Evolutionary conservation across 306 rosid species (phyloP).

Genomic region (Cicer bijugum): DNA sequence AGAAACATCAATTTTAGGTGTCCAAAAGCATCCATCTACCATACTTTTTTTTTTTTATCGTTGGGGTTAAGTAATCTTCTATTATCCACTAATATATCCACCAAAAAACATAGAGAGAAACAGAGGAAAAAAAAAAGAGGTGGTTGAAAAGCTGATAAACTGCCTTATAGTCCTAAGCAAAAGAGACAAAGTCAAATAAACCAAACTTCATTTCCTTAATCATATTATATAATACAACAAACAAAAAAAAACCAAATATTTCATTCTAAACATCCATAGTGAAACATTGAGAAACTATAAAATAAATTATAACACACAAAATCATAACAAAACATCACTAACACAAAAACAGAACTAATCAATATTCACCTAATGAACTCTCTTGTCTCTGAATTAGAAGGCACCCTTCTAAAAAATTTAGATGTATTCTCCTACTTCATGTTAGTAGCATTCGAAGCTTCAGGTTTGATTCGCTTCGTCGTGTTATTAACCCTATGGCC

Average conservation of each 20-base stretch:
- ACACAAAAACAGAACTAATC: not conserved
- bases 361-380: slow-evolving; percentile 53
- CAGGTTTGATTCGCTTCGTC: slow-evolving; percentile 77
- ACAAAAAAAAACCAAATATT: not conserved
- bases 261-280: slow-evolving; percentile 20
- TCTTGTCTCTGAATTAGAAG: slow-evolving; percentile 82
- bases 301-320: not conserved
- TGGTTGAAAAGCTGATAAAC: slow-evolving; percentile 77
- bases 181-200: slow-evolving; percentile 35
- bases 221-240: slow-evolving; percentile 26
- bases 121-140: not conserved
- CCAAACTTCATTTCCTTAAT: slow-evolving; percentile 31
- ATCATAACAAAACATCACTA: slow-evolving; percentile 9
- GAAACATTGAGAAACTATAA: slow-evolving; percentile 5
- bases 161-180: slow-evolving; percentile 45
- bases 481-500: slow-evolving; percentile 72
- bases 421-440: slow-evolving; percentile 79
- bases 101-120: slow-evolving; percentile 34
- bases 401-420: slow-evolving; percentile 66
- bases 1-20: slow-evolving; percentile 38
- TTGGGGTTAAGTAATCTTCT: slow-evolving; percentile 66
- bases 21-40: slow-evolving; percentile 29
- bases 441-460: slow-evolving; percentile 84
- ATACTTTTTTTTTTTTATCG: slow-evolving; percentile 43
- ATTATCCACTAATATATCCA: slow-evolving; percentile 63